These are phyloP conservation scores for Puya raimondii DNA, from an alignment of 176 grass and related monocot genomes.

Conservation along the genomic window DNA sequence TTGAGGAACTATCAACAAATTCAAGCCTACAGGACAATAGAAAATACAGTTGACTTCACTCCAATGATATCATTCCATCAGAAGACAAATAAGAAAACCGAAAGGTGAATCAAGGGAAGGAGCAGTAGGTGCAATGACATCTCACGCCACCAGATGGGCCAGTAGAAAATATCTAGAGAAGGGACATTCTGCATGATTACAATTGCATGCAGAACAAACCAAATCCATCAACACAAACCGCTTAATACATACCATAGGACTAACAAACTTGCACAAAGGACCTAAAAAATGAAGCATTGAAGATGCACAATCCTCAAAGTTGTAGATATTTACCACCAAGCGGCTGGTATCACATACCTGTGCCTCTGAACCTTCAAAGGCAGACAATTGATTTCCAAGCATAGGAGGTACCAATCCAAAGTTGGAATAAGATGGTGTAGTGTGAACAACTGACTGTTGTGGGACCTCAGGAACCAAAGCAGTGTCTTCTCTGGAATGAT, in stretches of 20 bases:
- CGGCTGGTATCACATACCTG: constrained; percentile 29
- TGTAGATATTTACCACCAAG: constrained; percentile 6
- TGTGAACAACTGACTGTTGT: constrained; percentile 27
- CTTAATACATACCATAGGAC: neutral
- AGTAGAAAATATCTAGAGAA: too few relatives aligned
- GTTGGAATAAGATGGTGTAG: constrained; percentile 31
- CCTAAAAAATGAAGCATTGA: neutral
- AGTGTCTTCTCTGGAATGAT: constrained; percentile 31
- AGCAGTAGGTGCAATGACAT: too few relatives aligned
- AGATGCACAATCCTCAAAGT: constrained; percentile 20
- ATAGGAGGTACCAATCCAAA: constrained; percentile 29
- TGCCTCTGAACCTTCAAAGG: constrained; percentile 46
- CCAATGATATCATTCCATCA: too few relatives aligned
- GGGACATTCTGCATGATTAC: too few relatives aligned
- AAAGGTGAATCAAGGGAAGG: too few relatives aligned
- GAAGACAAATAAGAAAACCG: too few relatives aligned
- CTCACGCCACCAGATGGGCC: too few relatives aligned
- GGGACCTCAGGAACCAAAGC: constrained; percentile 20
- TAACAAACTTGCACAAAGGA: neutral
- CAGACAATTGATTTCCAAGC: constrained; percentile 34
- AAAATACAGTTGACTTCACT: too few relatives aligned
- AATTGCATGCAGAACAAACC: too few relatives aligned
- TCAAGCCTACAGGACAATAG: too few relatives aligned
- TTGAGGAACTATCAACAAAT: too few relatives aligned
- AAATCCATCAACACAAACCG: too few relatives aligned